phyloP scores from a whole-genome alignment of 371 early-diverging fungal genomes.

The Apophysomyces elegans region DNA sequence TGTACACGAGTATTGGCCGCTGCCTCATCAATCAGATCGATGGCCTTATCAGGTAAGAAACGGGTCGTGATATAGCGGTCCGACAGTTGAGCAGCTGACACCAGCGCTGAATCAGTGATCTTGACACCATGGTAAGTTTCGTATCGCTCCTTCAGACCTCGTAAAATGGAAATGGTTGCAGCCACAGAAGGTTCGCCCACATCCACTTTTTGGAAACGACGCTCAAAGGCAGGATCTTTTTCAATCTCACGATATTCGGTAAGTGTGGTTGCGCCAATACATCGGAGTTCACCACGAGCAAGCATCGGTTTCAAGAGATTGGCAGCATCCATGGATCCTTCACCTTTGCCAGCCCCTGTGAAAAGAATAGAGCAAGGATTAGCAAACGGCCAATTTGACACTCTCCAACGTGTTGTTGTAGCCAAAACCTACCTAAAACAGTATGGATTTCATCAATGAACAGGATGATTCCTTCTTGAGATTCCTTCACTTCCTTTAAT shows the following conservation, averaged over 20 bases:
- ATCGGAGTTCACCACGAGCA: conserved; percentile 83
- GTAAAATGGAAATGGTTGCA: conserved; percentile 85
- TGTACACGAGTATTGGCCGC: conserved; percentile 95
- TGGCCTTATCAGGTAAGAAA: conserved; percentile 83
- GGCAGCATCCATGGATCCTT: conserved; percentile 93
- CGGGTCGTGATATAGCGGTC: conserved; percentile 83
- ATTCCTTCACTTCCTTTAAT: conserved; percentile 94
- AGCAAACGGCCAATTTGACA: too few relatives aligned
- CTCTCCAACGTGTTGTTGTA: background rate
- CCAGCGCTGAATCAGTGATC: conserved; percentile 81
- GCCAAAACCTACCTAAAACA: conserved; percentile 58
- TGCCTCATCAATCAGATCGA: conserved; percentile 92
- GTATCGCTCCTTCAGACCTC: conserved; percentile 85
- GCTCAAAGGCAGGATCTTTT: conserved; percentile 90
- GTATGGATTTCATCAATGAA: conserved; percentile 99
- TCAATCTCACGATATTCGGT: conserved; percentile 86
- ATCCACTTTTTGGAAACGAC: conserved; percentile 87
- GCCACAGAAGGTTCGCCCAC: conserved; percentile 83
- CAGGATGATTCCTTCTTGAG: conserved; percentile 89
- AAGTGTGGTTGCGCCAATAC: conserved; percentile 92
- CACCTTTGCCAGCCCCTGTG: conserved; percentile 83
- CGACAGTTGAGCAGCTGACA: conserved; percentile 78
- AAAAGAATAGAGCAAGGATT: background rate
- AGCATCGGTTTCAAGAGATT: conserved; percentile 92
- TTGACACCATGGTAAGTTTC: conserved; percentile 89